These are phyloP conservation scores for Nannizziopsis arthrosporioides DNA, from an alignment of 2,329 filamentous ascomycete species.

Conservation along the genomic window DNA sequence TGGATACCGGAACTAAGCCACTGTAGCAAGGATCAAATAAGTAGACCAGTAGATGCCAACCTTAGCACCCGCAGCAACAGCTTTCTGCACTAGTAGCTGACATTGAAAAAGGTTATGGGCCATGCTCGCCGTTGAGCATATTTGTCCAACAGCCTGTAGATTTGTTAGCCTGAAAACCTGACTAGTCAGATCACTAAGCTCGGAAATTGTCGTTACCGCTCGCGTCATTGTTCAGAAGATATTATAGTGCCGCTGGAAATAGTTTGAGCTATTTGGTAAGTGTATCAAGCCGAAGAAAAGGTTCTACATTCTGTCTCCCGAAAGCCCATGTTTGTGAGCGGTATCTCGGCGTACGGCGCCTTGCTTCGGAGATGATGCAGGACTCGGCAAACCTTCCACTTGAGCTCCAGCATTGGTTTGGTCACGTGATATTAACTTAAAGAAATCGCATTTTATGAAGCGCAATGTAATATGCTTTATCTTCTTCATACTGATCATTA, in stretches of 20 bases:
- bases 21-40: constrained; percentile 2
- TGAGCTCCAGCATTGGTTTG: too few species aligned
- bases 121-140: constrained; percentile 73
- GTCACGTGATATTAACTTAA: constrained; percentile 2
- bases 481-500: too few species aligned
- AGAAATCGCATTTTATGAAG: too few species aligned
- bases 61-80: constrained; percentile 65
- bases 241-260: too few species aligned
- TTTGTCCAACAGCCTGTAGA: constrained; percentile 68
- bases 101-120: constrained; percentile 70
- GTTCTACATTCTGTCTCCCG: background rate
- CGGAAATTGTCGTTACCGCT: constrained; percentile 7
- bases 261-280: background rate
- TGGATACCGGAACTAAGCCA: background rate
- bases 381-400: constrained; percentile 3
- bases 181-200: background rate
- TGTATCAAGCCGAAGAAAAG: background rate
- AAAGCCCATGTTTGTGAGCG: too few species aligned
- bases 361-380: constrained; percentile 3
- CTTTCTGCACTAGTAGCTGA: constrained; percentile 57
- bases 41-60: constrained; percentile 34
- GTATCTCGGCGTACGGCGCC: background rate
- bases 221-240: constrained; percentile 11
- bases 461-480: too few species aligned
- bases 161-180: constrained; percentile 13